Evolutionary conservation across 2,329 filamentous ascomycete genomes (phyloP).

Genomic region (Nectriaceae sp.): DNA sequence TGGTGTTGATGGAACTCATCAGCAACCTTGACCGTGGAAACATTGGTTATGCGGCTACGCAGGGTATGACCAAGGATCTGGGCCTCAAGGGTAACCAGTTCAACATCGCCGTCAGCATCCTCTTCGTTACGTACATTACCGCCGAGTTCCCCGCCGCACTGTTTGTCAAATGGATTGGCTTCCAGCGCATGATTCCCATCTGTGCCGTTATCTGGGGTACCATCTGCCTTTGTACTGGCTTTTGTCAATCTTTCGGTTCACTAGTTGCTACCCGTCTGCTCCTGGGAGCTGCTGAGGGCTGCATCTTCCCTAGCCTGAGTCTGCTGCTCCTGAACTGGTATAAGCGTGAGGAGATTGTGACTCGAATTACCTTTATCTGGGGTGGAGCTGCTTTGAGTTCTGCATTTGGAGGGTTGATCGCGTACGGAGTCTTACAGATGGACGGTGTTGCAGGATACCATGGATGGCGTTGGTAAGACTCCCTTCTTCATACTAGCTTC

Average conservation of each 20-base stretch:
- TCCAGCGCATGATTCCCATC: not conserved
- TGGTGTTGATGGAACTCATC: not conserved
- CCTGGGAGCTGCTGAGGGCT: not conserved
- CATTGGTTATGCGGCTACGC: not conserved
- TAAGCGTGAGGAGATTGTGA: not conserved
- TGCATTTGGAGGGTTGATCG: not conserved
- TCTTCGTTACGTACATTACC: not conserved
- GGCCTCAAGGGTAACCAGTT: not conserved
- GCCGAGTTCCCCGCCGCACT: not conserved
- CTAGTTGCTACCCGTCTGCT: not conserved
- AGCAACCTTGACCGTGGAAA: not conserved
- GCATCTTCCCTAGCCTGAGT: not conserved
- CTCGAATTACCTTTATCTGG: not conserved
- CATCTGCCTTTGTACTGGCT: not conserved
- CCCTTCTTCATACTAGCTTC: too few species aligned
- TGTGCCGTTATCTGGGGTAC: not conserved
- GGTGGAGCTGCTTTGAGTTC: not conserved
- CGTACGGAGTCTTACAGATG: not conserved
- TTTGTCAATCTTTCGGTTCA: not conserved
- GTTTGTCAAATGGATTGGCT: not conserved
- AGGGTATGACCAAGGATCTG: not conserved
- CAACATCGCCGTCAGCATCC: not conserved
- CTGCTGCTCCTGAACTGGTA: not conserved
- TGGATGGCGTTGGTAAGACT: not conserved
- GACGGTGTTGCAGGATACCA: not conserved